Conservation (phyloP, 2,329 filamentous ascomycete species). For the Endothia cerciana region DNA sequence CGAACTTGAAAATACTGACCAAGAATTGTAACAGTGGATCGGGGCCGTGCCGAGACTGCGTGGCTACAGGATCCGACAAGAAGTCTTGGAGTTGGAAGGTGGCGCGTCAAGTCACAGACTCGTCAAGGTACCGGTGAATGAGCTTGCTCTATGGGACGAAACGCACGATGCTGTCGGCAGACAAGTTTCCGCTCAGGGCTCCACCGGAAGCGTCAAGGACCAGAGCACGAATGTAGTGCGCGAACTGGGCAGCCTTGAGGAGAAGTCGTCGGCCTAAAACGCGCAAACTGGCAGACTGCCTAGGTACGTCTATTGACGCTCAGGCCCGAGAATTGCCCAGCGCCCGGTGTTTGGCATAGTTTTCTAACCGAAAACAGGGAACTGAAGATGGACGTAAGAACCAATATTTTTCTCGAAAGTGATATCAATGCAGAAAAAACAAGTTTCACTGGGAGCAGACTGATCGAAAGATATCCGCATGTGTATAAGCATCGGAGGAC, state of each 20-base stretch:
- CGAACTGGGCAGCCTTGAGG: background rate
- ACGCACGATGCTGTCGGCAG: constrained; percentile 36
- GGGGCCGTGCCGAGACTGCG: constrained; percentile 8
- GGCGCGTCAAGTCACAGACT: constrained; percentile 51
- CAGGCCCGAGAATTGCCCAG: too few species aligned
- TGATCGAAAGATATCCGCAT: too few species aligned
- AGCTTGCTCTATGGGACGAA: constrained; percentile 51
- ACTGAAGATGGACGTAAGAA: too few species aligned
- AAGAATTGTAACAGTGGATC: constrained; percentile 20
- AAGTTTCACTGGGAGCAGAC: too few species aligned
- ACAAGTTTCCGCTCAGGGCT: constrained; percentile 1
- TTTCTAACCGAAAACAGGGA: background rate
- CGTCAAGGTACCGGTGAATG: constrained; percentile 48
- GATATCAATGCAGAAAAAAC: too few species aligned
- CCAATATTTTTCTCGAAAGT: too few species aligned
- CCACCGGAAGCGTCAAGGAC: background rate
- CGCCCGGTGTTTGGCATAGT: background rate
- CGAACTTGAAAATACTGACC: background rate
- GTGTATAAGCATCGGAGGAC: too few species aligned
- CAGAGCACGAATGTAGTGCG: background rate
- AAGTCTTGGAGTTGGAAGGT: constrained; percentile 40
- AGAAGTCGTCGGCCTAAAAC: background rate
- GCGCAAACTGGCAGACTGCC: background rate
- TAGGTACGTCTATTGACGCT: constrained; percentile 32
- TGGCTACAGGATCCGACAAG: constrained; percentile 21